phyloP scores from a whole-genome alignment of 805 yeast genomes.

The Deakozyma indianensis region DNA sequence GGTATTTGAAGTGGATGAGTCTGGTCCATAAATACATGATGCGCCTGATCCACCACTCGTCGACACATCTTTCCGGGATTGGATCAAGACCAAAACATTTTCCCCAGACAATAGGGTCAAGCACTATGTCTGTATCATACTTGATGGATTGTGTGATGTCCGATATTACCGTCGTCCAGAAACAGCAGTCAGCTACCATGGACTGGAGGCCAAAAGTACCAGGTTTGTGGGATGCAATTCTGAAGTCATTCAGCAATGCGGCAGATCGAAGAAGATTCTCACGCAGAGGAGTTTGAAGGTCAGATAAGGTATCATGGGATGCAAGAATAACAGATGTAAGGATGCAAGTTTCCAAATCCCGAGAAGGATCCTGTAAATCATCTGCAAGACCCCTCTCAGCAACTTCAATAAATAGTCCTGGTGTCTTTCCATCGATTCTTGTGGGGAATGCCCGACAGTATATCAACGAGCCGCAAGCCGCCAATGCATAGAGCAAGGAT shows the following conservation, averaged over 20 bases:
- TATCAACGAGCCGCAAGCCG: slow-evolving; percentile 4
- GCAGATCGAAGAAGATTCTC: not conserved
- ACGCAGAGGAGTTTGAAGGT: not conserved
- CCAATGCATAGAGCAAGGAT: slow-evolving; percentile 1
- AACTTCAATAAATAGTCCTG: not conserved
- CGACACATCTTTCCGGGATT: not conserved
- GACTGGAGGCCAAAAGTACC: slow-evolving; percentile 1
- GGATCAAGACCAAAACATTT: not conserved
- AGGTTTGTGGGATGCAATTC: not conserved
- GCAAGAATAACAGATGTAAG: slow-evolving; percentile 1
- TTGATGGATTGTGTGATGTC: not conserved
- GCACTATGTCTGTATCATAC: not conserved
- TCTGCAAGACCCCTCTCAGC: not conserved
- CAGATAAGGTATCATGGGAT: not conserved
- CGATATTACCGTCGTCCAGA: not conserved
- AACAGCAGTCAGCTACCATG: slow-evolving; percentile 1
- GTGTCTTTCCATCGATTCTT: not conserved
- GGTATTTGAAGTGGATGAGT: not conserved
- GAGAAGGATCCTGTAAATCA: not conserved
- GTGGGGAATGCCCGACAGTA: not conserved
- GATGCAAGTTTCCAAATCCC: slow-evolving; percentile 2
- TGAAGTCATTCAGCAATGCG: not conserved
- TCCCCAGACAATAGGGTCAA: not conserved
- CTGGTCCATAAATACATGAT: not conserved
- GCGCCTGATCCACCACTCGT: not conserved